phyloP scores from a whole-genome alignment of 306 rosid genomes.

The Senna siamea region DNA sequence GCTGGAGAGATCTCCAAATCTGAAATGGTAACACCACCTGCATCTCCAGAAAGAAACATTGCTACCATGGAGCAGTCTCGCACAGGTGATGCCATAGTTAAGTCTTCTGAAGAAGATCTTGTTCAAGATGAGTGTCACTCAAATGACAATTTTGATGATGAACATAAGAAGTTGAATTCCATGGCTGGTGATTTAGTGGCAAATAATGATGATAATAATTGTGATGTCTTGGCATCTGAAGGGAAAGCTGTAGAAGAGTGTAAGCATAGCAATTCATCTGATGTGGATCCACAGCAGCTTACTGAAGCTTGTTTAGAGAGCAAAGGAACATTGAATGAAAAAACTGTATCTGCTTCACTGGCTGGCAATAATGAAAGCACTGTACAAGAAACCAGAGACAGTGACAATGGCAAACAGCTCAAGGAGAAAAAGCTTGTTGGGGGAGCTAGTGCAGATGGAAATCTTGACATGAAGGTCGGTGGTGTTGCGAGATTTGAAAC shows the following conservation, averaged over 20 bases:
- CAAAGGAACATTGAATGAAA: conserved; percentile 40
- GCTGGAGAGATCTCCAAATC: conserved; percentile 66
- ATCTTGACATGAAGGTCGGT: conserved; percentile 38
- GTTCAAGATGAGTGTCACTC: conserved; percentile 35
- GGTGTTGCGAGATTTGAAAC: conserved; percentile 33
- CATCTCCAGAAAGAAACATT: conserved; percentile 55
- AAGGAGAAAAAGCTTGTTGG: conserved; percentile 37
- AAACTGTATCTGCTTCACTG: conserved; percentile 21
- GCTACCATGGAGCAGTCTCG: conserved; percentile 47
- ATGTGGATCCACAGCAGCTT: conserved; percentile 23
- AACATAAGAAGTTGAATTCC: conserved; percentile 27
- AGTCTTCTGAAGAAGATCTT: conserved; percentile 41
- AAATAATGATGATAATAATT: conserved; percentile 37
- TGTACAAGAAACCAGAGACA: conserved; percentile 38
- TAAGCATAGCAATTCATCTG: conserved; percentile 34
- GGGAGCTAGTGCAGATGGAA: conserved; percentile 36
- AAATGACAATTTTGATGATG: conserved; percentile 28
- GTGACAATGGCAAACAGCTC: conserved; percentile 32
- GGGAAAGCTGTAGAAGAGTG: conserved; percentile 36
- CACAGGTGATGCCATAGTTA: conserved; percentile 41
- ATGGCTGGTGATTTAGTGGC: conserved; percentile 29
- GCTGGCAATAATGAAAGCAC: conserved; percentile 30
- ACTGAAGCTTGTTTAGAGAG: conserved; percentile 29
- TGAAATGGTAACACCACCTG: conserved; percentile 46
- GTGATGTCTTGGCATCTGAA: conserved; percentile 25